Evolutionary conservation across 345 rosid genomes (phyloP).

Genomic region (Trapa bicornis): DNA sequence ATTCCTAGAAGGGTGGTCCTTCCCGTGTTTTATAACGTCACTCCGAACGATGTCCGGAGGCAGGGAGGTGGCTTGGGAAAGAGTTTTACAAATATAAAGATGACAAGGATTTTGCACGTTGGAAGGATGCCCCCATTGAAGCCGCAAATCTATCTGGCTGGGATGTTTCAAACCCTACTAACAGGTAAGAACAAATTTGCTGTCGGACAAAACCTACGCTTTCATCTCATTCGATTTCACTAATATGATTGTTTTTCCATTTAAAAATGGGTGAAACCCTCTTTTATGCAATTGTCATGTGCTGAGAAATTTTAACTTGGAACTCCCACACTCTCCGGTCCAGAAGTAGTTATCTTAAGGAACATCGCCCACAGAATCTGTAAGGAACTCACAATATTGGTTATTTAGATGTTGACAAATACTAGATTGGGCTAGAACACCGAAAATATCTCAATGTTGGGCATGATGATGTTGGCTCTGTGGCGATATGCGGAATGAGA

Average conservation of each 20-base stretch:
- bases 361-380: neutral
- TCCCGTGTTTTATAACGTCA: slow-evolving; percentile 3
- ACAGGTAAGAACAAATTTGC: neutral
- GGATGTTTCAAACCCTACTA: neutral
- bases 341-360: neutral
- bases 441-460: slow-evolving; percentile 10
- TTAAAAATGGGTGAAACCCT: too few relatives aligned
- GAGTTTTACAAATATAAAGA: neutral
- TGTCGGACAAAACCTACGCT: too few relatives aligned
- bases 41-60: neutral
- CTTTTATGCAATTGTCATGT: neutral
- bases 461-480: slow-evolving; percentile 8
- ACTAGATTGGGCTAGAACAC: slow-evolving; percentile 22
- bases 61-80: neutral
- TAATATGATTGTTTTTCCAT: too few relatives aligned
- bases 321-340: neutral
- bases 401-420: neutral
- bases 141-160: neutral
- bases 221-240: too few relatives aligned
- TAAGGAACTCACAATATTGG: neutral
- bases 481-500: slow-evolving; percentile 39
- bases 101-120: neutral
- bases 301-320: too few relatives aligned
- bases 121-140: neutral
- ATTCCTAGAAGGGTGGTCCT: neutral